Evolutionary conservation across 1,139 yeast genomes (phyloP), one percentile per base, ranked within the genome.

Genomic region (Pichia sp.): DNA sequence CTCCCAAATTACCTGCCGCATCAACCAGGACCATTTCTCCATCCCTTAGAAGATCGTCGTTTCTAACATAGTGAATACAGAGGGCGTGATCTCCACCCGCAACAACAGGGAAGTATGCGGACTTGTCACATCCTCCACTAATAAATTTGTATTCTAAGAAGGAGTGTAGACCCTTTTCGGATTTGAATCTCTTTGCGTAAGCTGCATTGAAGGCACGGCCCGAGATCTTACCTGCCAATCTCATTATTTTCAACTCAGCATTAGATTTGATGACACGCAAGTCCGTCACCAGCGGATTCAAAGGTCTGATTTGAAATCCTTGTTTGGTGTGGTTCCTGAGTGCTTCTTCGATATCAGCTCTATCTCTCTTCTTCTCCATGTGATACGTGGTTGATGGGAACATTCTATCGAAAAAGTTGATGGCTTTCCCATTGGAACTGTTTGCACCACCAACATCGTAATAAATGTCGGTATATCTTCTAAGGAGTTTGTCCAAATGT

Each of bases 21-120:
- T 93, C 99, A 6, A 91, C 86, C 34, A 91, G 72, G 7, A 88
- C 96, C 66, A 87, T 62, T 44, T 91, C 97, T 46, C 79, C 87
- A 32, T 71, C 68, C 40, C 71, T 71, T 41, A 88, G 66, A 20
- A 80, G 59, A 55, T 84, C 94, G 56, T 88, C 94, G 52, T 88
- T 88, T 42, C 94, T 67, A 0, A 94, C 87, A 56, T 88, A 88
- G 58, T 88, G 97, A 41, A 91, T 86, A 28, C 91, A 81, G 30
- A 87, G 63, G 0, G 95, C 86, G 55, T 87, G 87, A 18, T 71
- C 60, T 3, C 98, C 98, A 29, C 95, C 83, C 3, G 97, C 99
- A 8, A 93, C 94, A 9, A 93, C 99, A 0, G 99, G 97, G 22
- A 88, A 74, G 54, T 93, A 93, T 0, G 96, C 97, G 30, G 82